Evolutionary conservation across 345 rosid species (phyloP).

Genomic region (Heritiera fomes): DNA sequence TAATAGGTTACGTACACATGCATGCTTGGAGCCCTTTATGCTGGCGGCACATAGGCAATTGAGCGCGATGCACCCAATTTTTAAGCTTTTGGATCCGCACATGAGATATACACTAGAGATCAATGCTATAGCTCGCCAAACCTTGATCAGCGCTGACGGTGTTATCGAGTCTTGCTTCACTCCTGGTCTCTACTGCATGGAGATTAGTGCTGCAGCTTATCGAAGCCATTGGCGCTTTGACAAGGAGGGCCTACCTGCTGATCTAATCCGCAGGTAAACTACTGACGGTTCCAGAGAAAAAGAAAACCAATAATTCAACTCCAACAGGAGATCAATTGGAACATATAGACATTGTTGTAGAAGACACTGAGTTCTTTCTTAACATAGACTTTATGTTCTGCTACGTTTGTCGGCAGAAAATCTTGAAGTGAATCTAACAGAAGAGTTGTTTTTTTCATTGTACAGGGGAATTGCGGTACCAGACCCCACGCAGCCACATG

Average conservation of each 20-base stretch:
- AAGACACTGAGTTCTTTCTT: not conserved
- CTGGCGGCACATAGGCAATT: conserved; percentile 90
- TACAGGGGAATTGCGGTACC: conserved; percentile 92
- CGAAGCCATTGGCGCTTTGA: conserved; percentile 80
- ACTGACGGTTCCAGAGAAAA: not conserved
- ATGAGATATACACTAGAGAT: conserved; percentile 94
- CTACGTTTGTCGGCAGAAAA: conserved; percentile 16
- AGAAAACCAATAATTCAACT: conserved; percentile 11
- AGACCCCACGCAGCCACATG: conserved; percentile 87
- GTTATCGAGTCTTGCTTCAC: conserved; percentile 91
- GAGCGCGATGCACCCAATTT: conserved; percentile 95
- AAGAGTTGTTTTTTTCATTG: conserved; percentile 7
- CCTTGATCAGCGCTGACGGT: conserved; percentile 71
- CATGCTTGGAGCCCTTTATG: conserved; percentile 85
- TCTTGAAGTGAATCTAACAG: not conserved
- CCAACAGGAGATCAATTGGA: not conserved
- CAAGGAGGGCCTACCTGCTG: conserved; percentile 87
- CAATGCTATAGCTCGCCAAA: conserved; percentile 84
- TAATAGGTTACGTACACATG: conserved; percentile 81
- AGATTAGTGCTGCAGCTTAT: conserved; percentile 84
- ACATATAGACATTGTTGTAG: not conserved
- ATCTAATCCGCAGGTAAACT: conserved; percentile 84
- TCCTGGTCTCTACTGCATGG: conserved; percentile 86
- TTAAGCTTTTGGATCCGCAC: conserved; percentile 87
- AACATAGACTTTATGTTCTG: conserved; percentile 26